Percentiles rank a stretch among this genome's conserved stretches.
These are phyloP conservation scores for Staphylotrichum longicolle DNA, from an alignment of 495 filamentous ascomycete genomes.

Conservation along the genomic window DNA sequence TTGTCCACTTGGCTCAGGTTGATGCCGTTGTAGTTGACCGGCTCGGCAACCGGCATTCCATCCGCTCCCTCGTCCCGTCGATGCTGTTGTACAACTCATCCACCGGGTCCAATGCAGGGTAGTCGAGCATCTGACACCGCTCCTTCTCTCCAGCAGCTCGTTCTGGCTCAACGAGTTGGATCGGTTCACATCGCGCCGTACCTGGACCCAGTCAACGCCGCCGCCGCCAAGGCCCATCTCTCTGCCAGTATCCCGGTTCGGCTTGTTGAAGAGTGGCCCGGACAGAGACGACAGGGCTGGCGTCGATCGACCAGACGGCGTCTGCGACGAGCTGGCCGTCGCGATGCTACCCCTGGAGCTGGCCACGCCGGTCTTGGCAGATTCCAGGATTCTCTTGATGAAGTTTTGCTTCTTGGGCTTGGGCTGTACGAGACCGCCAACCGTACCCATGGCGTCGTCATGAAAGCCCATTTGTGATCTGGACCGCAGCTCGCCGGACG, in stretches of 20 bases:
- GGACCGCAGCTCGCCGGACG: constrained; percentile 53
- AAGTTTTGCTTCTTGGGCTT: constrained; percentile 92
- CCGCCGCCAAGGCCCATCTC: constrained; percentile 65
- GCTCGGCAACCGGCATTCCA: constrained; percentile 75
- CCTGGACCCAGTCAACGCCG: constrained; percentile 88
- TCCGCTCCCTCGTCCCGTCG: constrained; percentile 91
- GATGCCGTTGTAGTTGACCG: constrained; percentile 72
- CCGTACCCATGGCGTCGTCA: constrained; percentile 48
- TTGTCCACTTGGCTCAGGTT: constrained; percentile 91
- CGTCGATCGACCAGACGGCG: constrained; percentile 29
- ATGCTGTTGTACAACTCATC: constrained; percentile 81
- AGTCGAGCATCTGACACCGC: constrained; percentile 90
- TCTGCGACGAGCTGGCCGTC: constrained; percentile 44
- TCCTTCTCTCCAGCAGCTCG: constrained; percentile 83
- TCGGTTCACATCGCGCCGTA: constrained; percentile 90
- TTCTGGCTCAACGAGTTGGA: constrained; percentile 89
- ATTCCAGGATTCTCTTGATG: constrained; percentile 93
- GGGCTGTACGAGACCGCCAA: constrained; percentile 64
- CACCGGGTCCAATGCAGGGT: constrained; percentile 81
- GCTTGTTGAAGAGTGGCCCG: constrained; percentile 46
- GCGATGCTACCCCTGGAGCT: constrained; percentile 84
- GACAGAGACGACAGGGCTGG: constrained; percentile 15
- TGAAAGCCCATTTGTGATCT: constrained; percentile 49
- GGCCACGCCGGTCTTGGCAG: constrained; percentile 89
- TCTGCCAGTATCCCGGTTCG: constrained; percentile 51